Conservation (phyloP, 2,329 filamentous ascomycete genomes). For the Aspergillus fumigatiaffinis region DNA sequence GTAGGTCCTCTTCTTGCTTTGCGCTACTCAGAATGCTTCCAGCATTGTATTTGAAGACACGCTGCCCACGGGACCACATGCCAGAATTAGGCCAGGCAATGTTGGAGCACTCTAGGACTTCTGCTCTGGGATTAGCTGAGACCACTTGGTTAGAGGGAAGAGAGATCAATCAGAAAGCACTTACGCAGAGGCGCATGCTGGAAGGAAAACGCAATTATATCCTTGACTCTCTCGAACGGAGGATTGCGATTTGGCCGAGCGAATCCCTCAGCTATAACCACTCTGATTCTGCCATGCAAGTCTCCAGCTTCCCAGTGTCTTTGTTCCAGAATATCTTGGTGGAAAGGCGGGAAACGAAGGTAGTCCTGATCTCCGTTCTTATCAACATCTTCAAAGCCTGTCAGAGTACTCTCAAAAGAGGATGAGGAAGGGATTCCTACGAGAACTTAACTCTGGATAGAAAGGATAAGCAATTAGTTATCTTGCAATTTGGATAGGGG, state of each 20-base stretch:
- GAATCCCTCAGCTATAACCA: slow-evolving; percentile 72
- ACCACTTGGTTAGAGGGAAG: neutral
- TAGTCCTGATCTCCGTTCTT: slow-evolving; percentile 56
- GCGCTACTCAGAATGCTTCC: slow-evolving; percentile 26
- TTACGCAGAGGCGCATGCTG: slow-evolving; percentile 76
- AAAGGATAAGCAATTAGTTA: neutral
- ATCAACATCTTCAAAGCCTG: slow-evolving; percentile 37
- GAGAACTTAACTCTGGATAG: slow-evolving; percentile 32
- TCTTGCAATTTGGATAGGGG: neutral
- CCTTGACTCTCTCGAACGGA: slow-evolving; percentile 65
- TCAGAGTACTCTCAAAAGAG: slow-evolving; percentile 30
- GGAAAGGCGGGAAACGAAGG: slow-evolving; percentile 71
- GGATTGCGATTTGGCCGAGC: slow-evolving; percentile 44
- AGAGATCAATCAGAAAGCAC: slow-evolving; percentile 16
- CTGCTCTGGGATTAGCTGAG: slow-evolving; percentile 40
- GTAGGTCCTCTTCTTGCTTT: slow-evolving; percentile 52
- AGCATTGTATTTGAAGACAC: slow-evolving; percentile 35
- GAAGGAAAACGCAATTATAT: slow-evolving; percentile 75
- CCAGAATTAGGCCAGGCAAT: slow-evolving; percentile 76
- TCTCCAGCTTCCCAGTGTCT: slow-evolving; percentile 69
- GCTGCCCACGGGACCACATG: slow-evolving; percentile 59
- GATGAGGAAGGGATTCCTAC: slow-evolving; percentile 30
- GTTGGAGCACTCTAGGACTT: slow-evolving; percentile 65
- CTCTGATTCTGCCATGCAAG: slow-evolving; percentile 68
- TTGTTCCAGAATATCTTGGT: slow-evolving; percentile 64